Conservation (phyloP, 2,329 filamentous ascomycete genomes). For the Lasiodiplodia citricola region DNA sequence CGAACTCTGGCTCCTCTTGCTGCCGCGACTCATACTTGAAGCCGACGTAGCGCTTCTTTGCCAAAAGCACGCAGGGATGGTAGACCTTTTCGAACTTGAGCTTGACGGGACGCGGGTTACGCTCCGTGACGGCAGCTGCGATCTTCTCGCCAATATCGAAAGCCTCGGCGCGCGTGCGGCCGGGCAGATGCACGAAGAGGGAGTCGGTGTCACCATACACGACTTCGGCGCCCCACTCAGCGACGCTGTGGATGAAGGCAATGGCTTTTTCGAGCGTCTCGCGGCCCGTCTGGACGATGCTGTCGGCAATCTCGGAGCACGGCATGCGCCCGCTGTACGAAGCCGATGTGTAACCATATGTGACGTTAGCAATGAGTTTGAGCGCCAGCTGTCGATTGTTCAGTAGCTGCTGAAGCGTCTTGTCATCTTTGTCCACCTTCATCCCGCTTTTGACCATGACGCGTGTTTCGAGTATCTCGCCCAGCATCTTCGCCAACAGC, state of each 20-base stretch:
- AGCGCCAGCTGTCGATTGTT: constrained; percentile 94
- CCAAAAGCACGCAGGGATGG: constrained; percentile 88
- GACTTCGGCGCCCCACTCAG: constrained; percentile 90
- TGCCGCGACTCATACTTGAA: constrained; percentile 88
- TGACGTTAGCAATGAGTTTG: constrained; percentile 98
- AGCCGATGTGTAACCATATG: constrained; percentile 96
- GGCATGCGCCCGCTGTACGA: constrained; percentile 98
- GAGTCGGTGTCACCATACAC: constrained; percentile 99
- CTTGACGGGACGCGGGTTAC: constrained; percentile 90
- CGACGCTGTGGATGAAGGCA: constrained; percentile 85
- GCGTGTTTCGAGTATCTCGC: constrained; percentile 91
- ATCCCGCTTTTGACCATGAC: constrained; percentile 98
- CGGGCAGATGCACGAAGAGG: constrained; percentile 87
- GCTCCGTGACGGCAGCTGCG: constrained; percentile 80
- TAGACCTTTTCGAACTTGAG: constrained; percentile 99
- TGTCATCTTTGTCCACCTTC: constrained; percentile 91
- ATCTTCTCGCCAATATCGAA: constrained; percentile 95
- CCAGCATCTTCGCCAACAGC: constrained; percentile 92
- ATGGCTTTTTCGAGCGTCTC: constrained; percentile 96
- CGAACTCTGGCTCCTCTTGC: constrained; percentile 84
- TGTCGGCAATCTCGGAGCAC: constrained; percentile 96
- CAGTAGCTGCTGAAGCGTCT: constrained; percentile 79
- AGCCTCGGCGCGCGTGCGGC: constrained; percentile 83
- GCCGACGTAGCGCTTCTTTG: constrained; percentile 97
- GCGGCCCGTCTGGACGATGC: constrained; percentile 93